These are phyloP conservation scores for Phialophora expanda DNA, from an alignment of 2,329 filamentous ascomycete genomes.

Conservation along the genomic window DNA sequence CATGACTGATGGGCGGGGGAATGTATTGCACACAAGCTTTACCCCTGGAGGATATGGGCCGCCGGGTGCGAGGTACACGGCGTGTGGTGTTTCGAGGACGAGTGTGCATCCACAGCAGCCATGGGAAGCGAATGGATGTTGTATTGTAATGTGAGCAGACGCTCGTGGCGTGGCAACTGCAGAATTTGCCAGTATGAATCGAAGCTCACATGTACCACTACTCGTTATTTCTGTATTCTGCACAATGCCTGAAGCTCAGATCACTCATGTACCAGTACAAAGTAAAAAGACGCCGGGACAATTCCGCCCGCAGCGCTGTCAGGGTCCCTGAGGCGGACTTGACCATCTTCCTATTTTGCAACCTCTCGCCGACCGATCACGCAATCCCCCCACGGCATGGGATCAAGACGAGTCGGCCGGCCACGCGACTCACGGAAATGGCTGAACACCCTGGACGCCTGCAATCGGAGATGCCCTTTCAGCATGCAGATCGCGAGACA, in stretches of 20 bases:
- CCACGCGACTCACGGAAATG: slow-evolving; percentile 8
- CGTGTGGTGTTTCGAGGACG: slow-evolving; percentile 13
- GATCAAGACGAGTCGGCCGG: slow-evolving; percentile 20
- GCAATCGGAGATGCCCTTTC: slow-evolving; percentile 23
- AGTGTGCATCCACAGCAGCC: slow-evolving; percentile 4
- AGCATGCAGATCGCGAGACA: slow-evolving; percentile 7
- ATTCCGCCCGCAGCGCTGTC: neutral
- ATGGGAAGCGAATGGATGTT: slow-evolving; percentile 17
- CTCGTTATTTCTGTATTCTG: neutral
- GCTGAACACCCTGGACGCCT: neutral
- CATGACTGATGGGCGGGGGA: slow-evolving; percentile 34
- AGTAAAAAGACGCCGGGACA: neutral
- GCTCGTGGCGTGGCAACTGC: neutral
- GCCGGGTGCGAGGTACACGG: slow-evolving; percentile 6
- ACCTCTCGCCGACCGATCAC: slow-evolving; percentile 24
- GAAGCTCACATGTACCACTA: neutral
- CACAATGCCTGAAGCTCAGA: neutral
- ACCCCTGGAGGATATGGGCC: neutral
- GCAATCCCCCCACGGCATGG: slow-evolving; percentile 36
- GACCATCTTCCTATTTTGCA: slow-evolving; percentile 2
- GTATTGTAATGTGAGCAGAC: slow-evolving; percentile 25
- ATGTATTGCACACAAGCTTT: slow-evolving; percentile 14
- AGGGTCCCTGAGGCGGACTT: slow-evolving; percentile 9
- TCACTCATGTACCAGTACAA: neutral
- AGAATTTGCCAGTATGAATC: too few relatives aligned